Evolutionary conservation across 768 basidiomycete genomes (phyloP).

Genomic region (Boletus rubescentipes): DNA sequence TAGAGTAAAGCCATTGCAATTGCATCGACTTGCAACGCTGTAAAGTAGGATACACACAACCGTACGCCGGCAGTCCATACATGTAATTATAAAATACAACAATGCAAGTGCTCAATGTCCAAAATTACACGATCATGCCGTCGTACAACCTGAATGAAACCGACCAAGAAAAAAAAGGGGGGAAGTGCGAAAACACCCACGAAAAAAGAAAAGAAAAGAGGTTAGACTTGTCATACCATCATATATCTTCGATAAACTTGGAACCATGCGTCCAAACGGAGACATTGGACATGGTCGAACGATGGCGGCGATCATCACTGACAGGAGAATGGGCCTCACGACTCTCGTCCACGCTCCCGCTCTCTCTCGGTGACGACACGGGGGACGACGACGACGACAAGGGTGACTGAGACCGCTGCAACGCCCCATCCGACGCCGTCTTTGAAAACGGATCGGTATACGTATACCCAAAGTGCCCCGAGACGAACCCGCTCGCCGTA

Average conservation of each 20-base stretch:
- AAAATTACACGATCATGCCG: no score
- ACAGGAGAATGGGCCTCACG: background rate
- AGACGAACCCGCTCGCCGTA: constrained; percentile 7
- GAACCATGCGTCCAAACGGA: constrained; percentile 45
- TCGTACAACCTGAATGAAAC: no score
- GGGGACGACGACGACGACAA: constrained; percentile 25
- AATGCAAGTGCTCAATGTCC: no score
- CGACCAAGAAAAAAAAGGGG: no score
- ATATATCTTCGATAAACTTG: constrained; percentile 46
- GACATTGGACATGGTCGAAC: constrained; percentile 21
- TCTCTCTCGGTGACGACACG: constrained; percentile 20
- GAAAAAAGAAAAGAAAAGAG: background rate
- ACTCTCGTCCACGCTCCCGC: constrained; percentile 15
- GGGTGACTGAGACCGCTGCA: constrained; percentile 31
- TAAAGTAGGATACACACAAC: no score
- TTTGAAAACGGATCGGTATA: constrained; percentile 26
- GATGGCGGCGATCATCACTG: constrained; percentile 18
- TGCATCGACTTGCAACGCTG: no score
- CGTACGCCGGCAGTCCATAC: no score
- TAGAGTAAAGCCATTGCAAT: no score
- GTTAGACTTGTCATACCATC: background rate
- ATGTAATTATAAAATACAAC: no score
- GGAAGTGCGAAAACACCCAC: no score
- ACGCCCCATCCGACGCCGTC: constrained; percentile 6
- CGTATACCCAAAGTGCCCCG: constrained; percentile 2